Evolutionary conservation across 78 protist species (phyloP).

Genomic region (slime mould (Dictyostelium discoideum)): DNA sequence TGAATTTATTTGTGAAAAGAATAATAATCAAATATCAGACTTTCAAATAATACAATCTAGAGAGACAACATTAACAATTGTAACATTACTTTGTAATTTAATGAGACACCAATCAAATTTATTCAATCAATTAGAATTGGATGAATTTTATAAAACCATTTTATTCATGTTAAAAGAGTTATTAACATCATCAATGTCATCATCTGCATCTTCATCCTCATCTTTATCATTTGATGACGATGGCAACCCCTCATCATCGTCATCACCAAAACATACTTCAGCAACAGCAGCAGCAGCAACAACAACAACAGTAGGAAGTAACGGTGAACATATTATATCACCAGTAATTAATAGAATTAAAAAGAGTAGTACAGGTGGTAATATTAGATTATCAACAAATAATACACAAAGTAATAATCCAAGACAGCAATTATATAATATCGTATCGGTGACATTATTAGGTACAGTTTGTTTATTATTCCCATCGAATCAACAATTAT

Average conservation of each 20-base stretch:
- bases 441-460: conserved; percentile 22
- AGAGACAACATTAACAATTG: conserved; percentile 1
- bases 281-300: neutral
- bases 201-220: neutral
- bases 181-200: neutral
- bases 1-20: neutral
- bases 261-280: neutral
- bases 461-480: conserved; percentile 54
- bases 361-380: neutral
- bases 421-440: conserved; percentile 23
- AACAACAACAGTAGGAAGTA: neutral
- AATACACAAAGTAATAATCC: conserved; percentile 24
- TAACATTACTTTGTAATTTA: conserved; percentile 26
- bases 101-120: neutral
- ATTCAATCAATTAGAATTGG: neutral
- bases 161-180: neutral
- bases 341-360: conserved; percentile 4
- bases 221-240: neutral
- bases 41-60: neutral
- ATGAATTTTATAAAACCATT: conserved; percentile 16
- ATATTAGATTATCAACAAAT: conserved; percentile 15
- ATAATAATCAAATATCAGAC: neutral
- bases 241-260: neutral
- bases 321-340: neutral
- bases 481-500: conserved; percentile 29